phyloP scores from a whole-genome alignment of 345 rosid species.

The Excoecaria cochinchinensis region DNA sequence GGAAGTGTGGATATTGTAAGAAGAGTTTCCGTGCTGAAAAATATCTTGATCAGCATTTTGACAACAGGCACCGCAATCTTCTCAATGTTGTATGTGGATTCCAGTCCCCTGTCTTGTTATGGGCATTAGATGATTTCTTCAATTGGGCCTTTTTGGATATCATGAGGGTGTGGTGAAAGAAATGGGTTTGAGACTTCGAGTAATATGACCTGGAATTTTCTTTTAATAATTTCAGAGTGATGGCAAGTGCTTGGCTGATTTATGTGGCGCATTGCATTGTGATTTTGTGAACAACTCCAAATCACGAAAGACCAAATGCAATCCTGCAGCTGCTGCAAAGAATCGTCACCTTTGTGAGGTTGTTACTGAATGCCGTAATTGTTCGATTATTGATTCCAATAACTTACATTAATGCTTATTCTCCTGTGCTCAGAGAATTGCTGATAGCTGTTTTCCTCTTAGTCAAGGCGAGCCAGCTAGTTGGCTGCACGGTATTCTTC shows the following conservation, averaged over 20 bases:
- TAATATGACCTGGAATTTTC: background rate
- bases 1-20: conserved; percentile 94
- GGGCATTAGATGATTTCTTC: conserved; percentile 5
- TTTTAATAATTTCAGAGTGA: conserved; percentile 51
- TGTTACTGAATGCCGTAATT: conserved; percentile 16
- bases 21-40: conserved; percentile 84
- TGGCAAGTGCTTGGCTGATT: conserved; percentile 84
- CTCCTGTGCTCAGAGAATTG: conserved; percentile 61
- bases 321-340: conserved; percentile 80
- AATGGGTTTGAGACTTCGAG: background rate
- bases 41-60: conserved; percentile 82
- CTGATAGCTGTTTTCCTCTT: conserved; percentile 84
- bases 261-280: conserved; percentile 96
- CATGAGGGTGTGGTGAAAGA: background rate
- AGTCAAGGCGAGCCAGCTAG: conserved; percentile 73
- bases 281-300: conserved; percentile 64
- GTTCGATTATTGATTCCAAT: conserved; percentile 2
- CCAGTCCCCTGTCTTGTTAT: conserved; percentile 27
- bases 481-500: conserved; percentile 77
- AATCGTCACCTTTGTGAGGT: conserved; percentile 96
- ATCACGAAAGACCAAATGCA: conserved; percentile 67
- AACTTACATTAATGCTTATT: conserved; percentile 5
- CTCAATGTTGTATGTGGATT: conserved; percentile 67
- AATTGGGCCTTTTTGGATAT: background rate
- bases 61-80: conserved; percentile 70